phyloP scores from a whole-genome alignment of 1,284 basidiomycete species.

The Ustilago hordei region DNA sequence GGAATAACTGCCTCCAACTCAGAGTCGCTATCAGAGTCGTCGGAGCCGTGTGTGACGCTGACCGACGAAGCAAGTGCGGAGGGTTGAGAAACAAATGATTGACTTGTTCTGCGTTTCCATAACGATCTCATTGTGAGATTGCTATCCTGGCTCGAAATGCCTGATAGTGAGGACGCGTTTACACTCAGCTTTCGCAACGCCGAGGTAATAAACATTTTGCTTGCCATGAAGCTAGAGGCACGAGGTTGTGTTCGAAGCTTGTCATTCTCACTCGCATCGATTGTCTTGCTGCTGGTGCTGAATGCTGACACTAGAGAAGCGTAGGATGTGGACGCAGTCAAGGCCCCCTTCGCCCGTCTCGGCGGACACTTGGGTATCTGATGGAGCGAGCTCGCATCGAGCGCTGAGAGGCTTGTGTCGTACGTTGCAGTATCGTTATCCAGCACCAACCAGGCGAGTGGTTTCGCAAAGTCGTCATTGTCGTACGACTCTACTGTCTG shows the following conservation, averaged over 20 bases:
- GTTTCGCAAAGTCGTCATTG: neutral
- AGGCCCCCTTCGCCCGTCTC: neutral
- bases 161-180: neutral
- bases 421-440: neutral
- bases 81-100: neutral
- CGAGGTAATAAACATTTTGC: slow-evolving; percentile 2
- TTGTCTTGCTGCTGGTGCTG: neutral
- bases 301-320: neutral
- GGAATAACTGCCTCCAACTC: neutral
- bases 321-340: neutral
- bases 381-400: neutral
- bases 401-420: neutral
- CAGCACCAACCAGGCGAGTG: neutral
- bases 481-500: neutral
- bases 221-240: neutral
- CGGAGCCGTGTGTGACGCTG: neutral
- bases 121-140: neutral
- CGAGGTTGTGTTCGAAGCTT: neutral
- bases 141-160: neutral
- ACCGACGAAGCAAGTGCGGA: neutral
- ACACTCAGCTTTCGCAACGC: slow-evolving; percentile 17
- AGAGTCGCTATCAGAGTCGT: neutral
- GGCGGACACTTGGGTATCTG: neutral
- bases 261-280: too few relatives aligned
- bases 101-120: neutral